Evolutionary conservation across 164 flowering plant genomes (phyloP), one percentile per base, ranked within the genome.

Genomic region (Macadamia integrifolia): DNA sequence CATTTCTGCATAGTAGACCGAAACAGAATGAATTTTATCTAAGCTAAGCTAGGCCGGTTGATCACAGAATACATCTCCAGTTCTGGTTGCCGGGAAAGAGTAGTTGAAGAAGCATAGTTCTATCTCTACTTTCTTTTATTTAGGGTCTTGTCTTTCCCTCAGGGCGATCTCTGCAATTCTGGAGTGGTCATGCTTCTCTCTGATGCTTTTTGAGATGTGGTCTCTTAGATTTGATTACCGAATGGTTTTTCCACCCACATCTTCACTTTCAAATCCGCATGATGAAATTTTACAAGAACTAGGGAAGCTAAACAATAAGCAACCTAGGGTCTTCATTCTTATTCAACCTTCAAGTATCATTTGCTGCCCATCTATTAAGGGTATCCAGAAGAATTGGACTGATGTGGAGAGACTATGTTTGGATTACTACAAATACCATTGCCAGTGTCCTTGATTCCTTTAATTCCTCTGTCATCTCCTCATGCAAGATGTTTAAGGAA

Each of bases 351-450:
- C 79, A 23, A 0, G 1, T 64, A 43, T 23, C 74, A 35, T 28
- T 67, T n/a, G 75, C 72, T 11, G 10, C 55, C 8, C 67, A 32
- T 28, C n/a, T 79, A 35, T 75, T 73, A 12, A 43, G 13, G 42
- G 72, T 64, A 70, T 86, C 88, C 9, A 71, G 76, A 23, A 42
- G 68, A 23, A 43, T 75, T 15, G 80, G 71, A 14, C 42, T 83
- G 62, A 71, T 78, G 74, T 72, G 65, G 28, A 69, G 62, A n/a
- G 81, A 73, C 17, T 75, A 80, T 0, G 82, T 68, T 0, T 83
- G 86, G 87, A 80, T 84, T 9, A 17, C 75, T 42, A 63, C 77
- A 5, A 77, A 76, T 5, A n/a, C 64, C 15, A 28, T 86, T 2
- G 14, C 84, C 6, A 62, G 64, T 60, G 66, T 76, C 29, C 62